Evolutionary conservation across 208 protist genomes (phyloP).

Genomic region (Lotmaria passim): DNA sequence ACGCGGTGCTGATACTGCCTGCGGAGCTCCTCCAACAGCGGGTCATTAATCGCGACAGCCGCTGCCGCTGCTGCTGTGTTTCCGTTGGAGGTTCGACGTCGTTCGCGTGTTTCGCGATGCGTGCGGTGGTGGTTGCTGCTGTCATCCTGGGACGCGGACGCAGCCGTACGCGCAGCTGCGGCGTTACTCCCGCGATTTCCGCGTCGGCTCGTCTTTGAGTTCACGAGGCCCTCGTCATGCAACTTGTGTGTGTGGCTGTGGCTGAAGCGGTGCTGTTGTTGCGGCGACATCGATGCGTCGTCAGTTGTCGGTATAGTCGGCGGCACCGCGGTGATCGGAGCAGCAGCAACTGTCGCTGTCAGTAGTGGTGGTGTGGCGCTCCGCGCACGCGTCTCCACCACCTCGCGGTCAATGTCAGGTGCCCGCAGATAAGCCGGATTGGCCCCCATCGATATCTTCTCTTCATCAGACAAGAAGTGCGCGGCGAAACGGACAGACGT

Average conservation of each 20-base stretch:
- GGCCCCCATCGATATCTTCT: conserved; percentile 80
- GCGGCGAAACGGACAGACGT: conserved; percentile 81
- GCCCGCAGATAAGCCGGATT: conserved; percentile 69
- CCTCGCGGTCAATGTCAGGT: conserved; percentile 47
- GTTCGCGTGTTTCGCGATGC: neutral
- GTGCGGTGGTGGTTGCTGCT: neutral
- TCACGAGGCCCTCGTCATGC: conserved; percentile 10
- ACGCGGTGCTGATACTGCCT: conserved; percentile 54
- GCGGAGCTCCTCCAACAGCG: conserved; percentile 52
- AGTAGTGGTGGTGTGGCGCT: conserved; percentile 1
- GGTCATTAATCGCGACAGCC: conserved; percentile 22
- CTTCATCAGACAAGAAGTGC: conserved; percentile 70
- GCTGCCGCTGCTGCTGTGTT: neutral
- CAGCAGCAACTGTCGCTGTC: neutral
- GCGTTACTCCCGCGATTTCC: neutral
- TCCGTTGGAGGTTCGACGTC: neutral
- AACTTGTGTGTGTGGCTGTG: neutral
- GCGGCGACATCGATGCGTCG: neutral
- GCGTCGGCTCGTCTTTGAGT: conserved; percentile 2
- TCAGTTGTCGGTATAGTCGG: neutral
- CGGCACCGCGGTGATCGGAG: too few relatives aligned
- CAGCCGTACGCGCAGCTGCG: too few relatives aligned
- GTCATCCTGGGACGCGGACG: too few relatives aligned
- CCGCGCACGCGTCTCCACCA: conserved; percentile 16
- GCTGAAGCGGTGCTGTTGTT: conserved; percentile 3